A percentile compares a stretch with the other conserved stretches of the same genome.
These are phyloP conservation scores for Lagenidium sp. DNA, from an alignment of 352 stramenopile species.

Conservation along the genomic window DNA sequence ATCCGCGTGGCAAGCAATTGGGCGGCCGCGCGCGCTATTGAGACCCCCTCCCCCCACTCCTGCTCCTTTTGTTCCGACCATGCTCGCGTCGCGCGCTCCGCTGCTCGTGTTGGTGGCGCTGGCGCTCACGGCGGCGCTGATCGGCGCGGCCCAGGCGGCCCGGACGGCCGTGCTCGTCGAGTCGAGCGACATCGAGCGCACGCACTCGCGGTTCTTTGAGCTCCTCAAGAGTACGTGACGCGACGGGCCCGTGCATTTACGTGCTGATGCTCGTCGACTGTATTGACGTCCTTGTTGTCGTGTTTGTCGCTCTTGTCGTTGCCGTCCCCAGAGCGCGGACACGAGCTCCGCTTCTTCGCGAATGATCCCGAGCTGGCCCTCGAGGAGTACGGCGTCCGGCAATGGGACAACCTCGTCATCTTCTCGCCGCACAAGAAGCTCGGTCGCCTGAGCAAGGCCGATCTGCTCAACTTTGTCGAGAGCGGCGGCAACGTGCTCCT, in stretches of 20 bases:
- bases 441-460: constrained; percentile 49
- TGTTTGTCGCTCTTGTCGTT: background rate
- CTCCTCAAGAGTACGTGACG: constrained; percentile 45
- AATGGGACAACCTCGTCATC: constrained; percentile 88
- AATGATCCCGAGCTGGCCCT: constrained; percentile 50
- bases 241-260: background rate
- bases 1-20: too few relatives aligned
- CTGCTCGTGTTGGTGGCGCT: constrained; percentile 9
- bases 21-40: too few relatives aligned
- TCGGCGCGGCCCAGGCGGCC: constrained; percentile 15
- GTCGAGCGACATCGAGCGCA: constrained; percentile 39
- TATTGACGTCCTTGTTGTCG: background rate
- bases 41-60: too few relatives aligned
- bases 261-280: background rate
- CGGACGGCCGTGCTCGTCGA: constrained; percentile 69
- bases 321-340: constrained; percentile 32
- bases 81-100: constrained; percentile 18
- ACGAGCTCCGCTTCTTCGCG: constrained; percentile 53
- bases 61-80: constrained; percentile 11
- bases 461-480: constrained; percentile 82
- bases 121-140: constrained; percentile 10
- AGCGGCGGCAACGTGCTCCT: constrained; percentile 80
- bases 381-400: constrained; percentile 75
- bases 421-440: constrained; percentile 82
- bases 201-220: constrained; percentile 74